Evolutionary conservation across 306 rosid genomes (phyloP).

Genomic region (Geum urbanum): DNA sequence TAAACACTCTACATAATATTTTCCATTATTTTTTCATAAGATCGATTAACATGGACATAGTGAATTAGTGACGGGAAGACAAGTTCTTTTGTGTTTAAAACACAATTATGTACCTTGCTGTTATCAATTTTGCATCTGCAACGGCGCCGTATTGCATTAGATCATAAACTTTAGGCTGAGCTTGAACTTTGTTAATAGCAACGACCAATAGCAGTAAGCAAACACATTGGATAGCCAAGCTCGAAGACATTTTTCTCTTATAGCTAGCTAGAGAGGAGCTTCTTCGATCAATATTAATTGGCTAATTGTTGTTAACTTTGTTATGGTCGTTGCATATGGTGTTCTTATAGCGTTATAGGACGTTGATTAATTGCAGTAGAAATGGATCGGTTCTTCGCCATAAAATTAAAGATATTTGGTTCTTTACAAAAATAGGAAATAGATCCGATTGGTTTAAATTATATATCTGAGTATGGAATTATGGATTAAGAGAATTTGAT

Average conservation of each 20-base stretch:
- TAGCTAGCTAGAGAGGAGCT: background rate
- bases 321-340: background rate
- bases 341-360: background rate
- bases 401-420: too few relatives aligned
- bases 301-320: background rate
- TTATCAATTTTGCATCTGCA: conserved; percentile 11
- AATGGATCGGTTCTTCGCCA: too few relatives aligned
- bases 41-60: too few relatives aligned
- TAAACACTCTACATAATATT: too few relatives aligned
- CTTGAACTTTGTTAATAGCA: conserved; percentile 1
- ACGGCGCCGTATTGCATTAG: conserved; percentile 1
- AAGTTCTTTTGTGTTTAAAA: too few relatives aligned
- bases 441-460: too few relatives aligned
- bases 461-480: too few relatives aligned
- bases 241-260: background rate
- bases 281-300: background rate
- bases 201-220: background rate
- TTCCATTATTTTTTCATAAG: too few relatives aligned
- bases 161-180: conserved; percentile 5
- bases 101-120: conserved; percentile 13
- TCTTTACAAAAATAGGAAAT: too few relatives aligned
- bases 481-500: too few relatives aligned
- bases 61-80: too few relatives aligned
- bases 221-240: background rate
- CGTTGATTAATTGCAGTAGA: background rate